phyloP scores from a whole-genome alignment of 1,139 yeast species.

The Magnusiomyces paraingens region DNA sequence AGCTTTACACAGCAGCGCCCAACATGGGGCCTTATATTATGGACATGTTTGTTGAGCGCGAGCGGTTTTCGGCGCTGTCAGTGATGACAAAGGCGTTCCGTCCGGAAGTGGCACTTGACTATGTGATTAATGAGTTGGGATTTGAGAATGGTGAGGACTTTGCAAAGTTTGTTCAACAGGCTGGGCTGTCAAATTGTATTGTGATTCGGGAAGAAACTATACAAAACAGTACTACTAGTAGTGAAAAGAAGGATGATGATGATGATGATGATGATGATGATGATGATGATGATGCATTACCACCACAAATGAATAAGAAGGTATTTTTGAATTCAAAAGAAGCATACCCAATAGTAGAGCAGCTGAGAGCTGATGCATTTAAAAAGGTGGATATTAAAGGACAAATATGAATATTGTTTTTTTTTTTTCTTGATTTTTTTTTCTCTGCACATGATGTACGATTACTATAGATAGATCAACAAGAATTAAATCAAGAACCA shows the following conservation, averaged over 20 bases:
- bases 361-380: slow-evolving; percentile 37
- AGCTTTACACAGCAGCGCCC: slow-evolving; percentile 38
- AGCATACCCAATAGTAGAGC: slow-evolving; percentile 43
- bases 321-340: slow-evolving; percentile 37
- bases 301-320: no score
- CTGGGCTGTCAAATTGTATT: slow-evolving; percentile 32
- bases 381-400: slow-evolving; percentile 87
- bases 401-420: slow-evolving; percentile 44
- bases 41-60: slow-evolving; percentile 46
- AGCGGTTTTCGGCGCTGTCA: slow-evolving; percentile 54
- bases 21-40: slow-evolving; percentile 40
- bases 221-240: slow-evolving; percentile 23
- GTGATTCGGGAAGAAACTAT: slow-evolving; percentile 25
- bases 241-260: slow-evolving; percentile 8
- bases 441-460: not conserved
- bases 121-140: slow-evolving; percentile 44
- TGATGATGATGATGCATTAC: no score
- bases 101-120: slow-evolving; percentile 41
- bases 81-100: slow-evolving; percentile 57
- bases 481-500: not conserved
- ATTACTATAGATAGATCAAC: no score
- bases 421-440: not conserved
- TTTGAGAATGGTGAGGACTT: slow-evolving; percentile 37
- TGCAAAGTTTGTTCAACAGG: slow-evolving; percentile 38
- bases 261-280: no score